phyloP scores from a whole-genome alignment of 345 rosid species.

The Combretum micranthum region DNA sequence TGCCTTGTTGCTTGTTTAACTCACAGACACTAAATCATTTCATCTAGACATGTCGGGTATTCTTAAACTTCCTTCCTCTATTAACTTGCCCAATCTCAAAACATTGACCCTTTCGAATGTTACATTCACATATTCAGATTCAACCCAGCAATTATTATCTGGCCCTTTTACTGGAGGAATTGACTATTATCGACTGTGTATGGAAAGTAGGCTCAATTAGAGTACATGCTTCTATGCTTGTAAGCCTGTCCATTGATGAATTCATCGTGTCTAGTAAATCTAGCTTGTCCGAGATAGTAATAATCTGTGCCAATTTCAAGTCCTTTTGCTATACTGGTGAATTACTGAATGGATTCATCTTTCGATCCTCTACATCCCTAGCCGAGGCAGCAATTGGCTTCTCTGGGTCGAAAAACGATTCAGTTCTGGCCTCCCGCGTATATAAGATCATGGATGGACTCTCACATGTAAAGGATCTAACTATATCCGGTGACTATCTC shows the following conservation, averaged over 20 bases:
- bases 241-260: not conserved
- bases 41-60: not conserved
- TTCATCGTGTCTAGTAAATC: not conserved
- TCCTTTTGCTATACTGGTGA: slow-evolving; percentile 1
- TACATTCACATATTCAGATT: not conserved
- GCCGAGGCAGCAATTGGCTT: not conserved
- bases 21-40: not conserved
- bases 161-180: not conserved
- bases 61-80: not conserved
- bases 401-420: not conserved
- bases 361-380: not conserved
- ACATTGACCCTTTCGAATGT: not conserved
- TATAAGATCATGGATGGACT: not conserved
- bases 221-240: slow-evolving; percentile 6
- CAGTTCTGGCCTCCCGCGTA: not conserved
- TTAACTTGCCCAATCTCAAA: not conserved
- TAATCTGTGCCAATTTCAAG: not conserved
- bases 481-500: not conserved
- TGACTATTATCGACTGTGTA: not conserved
- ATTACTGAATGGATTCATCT: not conserved
- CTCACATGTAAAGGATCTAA: not conserved
- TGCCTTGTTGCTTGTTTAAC: slow-evolving; percentile 5
- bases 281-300: not conserved
- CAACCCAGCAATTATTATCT: not conserved
- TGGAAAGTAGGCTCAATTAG: not conserved